Evolutionary conservation across 1,284 basidiomycete genomes (phyloP), one percentile per base, ranked within the genome.

Genomic region (Microbotryum lychnidis-dioicae): DNA sequence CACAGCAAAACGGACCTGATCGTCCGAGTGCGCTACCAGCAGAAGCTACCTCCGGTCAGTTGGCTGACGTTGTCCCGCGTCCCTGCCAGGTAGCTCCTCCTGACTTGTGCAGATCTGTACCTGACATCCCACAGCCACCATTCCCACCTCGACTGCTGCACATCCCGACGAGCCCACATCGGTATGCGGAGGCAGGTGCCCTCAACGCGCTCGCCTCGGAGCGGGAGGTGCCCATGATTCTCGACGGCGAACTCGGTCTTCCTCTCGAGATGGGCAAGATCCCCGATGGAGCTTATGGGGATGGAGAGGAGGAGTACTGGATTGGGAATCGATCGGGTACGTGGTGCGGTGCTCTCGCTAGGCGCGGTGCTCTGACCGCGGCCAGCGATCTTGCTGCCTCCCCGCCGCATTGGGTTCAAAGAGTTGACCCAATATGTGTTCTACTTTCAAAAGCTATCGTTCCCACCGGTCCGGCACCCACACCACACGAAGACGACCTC

Each of bases 181-280:
- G 92, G 47, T 91, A 94, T 75, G 87, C 89, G 25, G 82, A 82
- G 31, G 87, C 89, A 20, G 85, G 87, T 70, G 92, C 91, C 70
- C 81, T 92, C 27, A 83, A 88, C 65, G 81, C 84, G 21, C 78
- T 96, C 49, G 87, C 87, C 1, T 83, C 85, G 54, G 87, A 88
- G 52, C 83, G 84, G 7, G 86, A 87, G 0, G 75, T 94, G 12
- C 91, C 92, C 0, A 91, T 97, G 88, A 86, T 96, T 63, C 86
- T 94, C 1, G 92, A 97, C 71, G 87, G 88, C 1, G 92, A 97
- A 74, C 86, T 87, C 71, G 92, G 92, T 1, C 93, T 97, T 90
- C 91, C 91, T 0, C 77, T 97, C 25, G 89, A 96, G 73, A 76
- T 94, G 54, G 86, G 87, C 25, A 81, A 81, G 44, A 29, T 63